Evolutionary conservation across 257 asterid genomes (phyloP), one percentile per base, ranked within the genome.

Genomic region (Verbena officinalis): DNA sequence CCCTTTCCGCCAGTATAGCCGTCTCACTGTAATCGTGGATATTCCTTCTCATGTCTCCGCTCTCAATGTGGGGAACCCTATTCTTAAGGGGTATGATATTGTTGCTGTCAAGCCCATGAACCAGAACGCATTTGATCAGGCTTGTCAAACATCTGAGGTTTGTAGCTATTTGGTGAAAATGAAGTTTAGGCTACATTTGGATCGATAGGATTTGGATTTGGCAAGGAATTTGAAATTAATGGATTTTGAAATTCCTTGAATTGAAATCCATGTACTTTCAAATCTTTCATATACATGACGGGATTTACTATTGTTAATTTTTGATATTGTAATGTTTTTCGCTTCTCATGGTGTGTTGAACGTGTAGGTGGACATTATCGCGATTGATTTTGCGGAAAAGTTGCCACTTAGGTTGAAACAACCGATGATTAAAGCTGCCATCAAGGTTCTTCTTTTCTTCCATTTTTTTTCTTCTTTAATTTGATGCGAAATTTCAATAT

Each of bases 1-100:
- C 48, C 85, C 92, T 23, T 90, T 90, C 61, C 96, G 95, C 54
- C 99, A 93, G 80, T 90, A 83, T 76, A 81, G 89, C 9, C 91
- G 95, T 24, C 78, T 90, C 54, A 90, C 96, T 13, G 94, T 87
- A 22, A 64, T 84, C 42, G 84, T 86, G 20, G 92, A 90, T 68
- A 69, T 36, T 53, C 73, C 84, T 0, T 74, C 90, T 31, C 96
- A 89, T 65, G 87, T 83, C 7, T 71, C 83, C 23, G 79, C 90
- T 17, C 86, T 91, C 59, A 89, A 91, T 60, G 70, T 82, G 5
- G 89, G 93, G 8, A 91, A 89, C 68, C 95, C 91, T 3, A 55
- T 93, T 2, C 75, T 90, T 31, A 88, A 72, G 77, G 84, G 81
- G 70, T 90, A 90, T 54, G 95, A 93, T 50, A 70, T 88, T 45